A percentile compares a stretch with the other conserved stretches of the same genome.
phyloP scores from a whole-genome alignment of 768 basidiomycete genomes.

The Podaxis sp. region DNA sequence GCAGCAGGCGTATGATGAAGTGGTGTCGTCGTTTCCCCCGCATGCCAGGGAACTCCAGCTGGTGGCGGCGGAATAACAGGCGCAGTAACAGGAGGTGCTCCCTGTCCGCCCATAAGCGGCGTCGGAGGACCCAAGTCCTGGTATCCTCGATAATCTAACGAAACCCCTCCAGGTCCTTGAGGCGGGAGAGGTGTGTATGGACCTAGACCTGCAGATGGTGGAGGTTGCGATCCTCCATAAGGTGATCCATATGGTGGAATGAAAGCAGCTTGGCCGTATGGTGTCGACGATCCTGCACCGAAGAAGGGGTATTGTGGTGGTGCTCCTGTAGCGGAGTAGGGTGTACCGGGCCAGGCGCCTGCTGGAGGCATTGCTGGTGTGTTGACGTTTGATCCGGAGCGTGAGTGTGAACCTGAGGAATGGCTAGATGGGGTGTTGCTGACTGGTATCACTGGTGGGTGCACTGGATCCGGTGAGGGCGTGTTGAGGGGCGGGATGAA shows the following conservation, averaged over 20 bases:
- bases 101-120: not conserved
- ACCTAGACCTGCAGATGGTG: not conserved
- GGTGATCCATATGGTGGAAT: not conserved
- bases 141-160: conserved; percentile 12
- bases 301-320: not conserved
- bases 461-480: conserved; percentile 3
- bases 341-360: not conserved
- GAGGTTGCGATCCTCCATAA: conserved; percentile 1
- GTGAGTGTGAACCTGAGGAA: conserved; percentile 1
- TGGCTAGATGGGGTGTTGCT: not conserved
- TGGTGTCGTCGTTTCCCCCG: not conserved
- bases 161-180: conserved; percentile 1
- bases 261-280: not conserved
- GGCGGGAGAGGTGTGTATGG: conserved; percentile 3
- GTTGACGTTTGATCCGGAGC: not conserved
- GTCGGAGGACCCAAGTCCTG: not conserved
- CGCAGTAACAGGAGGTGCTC: not conserved
- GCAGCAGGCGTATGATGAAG: not conserved
- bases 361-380: conserved; percentile 6
- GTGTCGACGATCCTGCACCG: not conserved
- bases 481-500: conserved; percentile 18
- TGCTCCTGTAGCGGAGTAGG: not conserved
- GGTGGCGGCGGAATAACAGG: not conserved
- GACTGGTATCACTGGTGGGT: conserved; percentile 11
- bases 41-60: conserved; percentile 2